Base-by-base conservation (phyloP, 2,329 filamentous ascomycete genomes). In the Bretziella fagacearum region DNA sequence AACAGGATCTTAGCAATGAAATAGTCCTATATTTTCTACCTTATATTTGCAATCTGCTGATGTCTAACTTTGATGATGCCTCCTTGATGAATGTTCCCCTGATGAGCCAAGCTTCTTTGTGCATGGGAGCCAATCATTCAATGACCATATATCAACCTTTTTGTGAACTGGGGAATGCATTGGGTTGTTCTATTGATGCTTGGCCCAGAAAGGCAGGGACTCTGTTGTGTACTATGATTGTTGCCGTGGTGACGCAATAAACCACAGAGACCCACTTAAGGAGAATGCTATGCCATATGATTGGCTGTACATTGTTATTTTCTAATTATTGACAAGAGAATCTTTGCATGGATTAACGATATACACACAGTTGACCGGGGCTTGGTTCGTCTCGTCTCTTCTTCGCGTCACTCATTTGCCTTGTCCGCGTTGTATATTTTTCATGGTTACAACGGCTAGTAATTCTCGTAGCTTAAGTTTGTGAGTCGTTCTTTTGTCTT, bases 251-350 rank as follows among this genome's bases (percentile, higher is more conserved):
- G 20, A 48, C 29, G 3, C 20, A 5, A 30, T 25, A 10, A 4
- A 39, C 36, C 46, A 43, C 13, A 27, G 11, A 30, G 13, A 11
- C 15, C 35, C 18, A 39, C 18, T 22, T 39, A 22, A 22, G 6
- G 35, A 18, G 6, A 36, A 20, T 13, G 10, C 4, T 22, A 39
- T 6, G 3, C 13, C n/a, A 15, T 23, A 8, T 43, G 29, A 36
- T 48, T 42, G 46, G 46, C 46, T 3, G 15, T 4, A 4, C 3
- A 13, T 29, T 23, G 15, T 27, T 36, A 35, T 48, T 44, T 48
- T 32, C 26, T 48, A 40, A 37, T 37, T 35, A 23, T 40, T 25
- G 10, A 48, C 23, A 29, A 41, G 10, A 30, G 27, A 17, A 44
- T 22, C 37, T 8, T 23, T 25, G 37, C 46, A 20, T 10, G 6